Conservation (phyloP, 2,329 filamentous ascomycete species). For the Diaporthe capsici region DNA sequence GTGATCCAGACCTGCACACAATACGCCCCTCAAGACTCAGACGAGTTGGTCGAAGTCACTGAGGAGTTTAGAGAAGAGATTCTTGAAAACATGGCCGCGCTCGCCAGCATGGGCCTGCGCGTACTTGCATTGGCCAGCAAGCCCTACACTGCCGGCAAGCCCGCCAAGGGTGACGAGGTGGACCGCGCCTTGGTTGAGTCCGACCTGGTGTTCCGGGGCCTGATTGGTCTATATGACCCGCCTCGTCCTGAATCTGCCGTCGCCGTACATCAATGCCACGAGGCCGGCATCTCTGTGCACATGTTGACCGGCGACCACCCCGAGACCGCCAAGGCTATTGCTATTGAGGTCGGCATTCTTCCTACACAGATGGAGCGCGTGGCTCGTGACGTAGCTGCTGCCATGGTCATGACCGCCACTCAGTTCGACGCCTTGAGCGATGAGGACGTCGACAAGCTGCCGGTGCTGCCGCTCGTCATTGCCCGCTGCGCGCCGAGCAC, state of each 20-base stretch:
- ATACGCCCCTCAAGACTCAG: not conserved
- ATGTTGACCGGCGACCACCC: constrained; percentile 76
- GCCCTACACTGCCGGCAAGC: constrained; percentile 30
- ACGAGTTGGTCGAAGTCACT: constrained; percentile 54
- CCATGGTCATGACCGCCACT: constrained; percentile 68
- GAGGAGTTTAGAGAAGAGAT: constrained; percentile 23
- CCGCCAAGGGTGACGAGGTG: constrained; percentile 52
- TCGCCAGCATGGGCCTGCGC: constrained; percentile 73
- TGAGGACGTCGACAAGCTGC: constrained; percentile 72
- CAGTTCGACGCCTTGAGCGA: constrained; percentile 75
- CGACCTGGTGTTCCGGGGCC: constrained; percentile 73
- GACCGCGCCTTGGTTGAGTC: constrained; percentile 65
- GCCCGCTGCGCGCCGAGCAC: constrained; percentile 79
- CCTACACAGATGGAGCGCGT: constrained; percentile 5
- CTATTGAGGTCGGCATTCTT: constrained; percentile 54
- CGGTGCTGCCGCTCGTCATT: constrained; percentile 75
- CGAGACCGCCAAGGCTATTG: constrained; percentile 71
- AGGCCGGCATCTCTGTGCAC: constrained; percentile 70
- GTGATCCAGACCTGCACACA: constrained; percentile 68
- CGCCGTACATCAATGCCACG: constrained; percentile 67
- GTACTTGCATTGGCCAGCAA: constrained; percentile 73
- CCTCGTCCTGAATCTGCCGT: constrained; percentile 74
- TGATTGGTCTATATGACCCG: constrained; percentile 80
- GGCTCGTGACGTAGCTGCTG: constrained; percentile 61
- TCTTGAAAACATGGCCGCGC: constrained; percentile 70